Evolutionary conservation across 1,284 basidiomycete species (phyloP), one percentile per base, ranked within the genome.

Genomic region (Rhodotorula sp.): DNA sequence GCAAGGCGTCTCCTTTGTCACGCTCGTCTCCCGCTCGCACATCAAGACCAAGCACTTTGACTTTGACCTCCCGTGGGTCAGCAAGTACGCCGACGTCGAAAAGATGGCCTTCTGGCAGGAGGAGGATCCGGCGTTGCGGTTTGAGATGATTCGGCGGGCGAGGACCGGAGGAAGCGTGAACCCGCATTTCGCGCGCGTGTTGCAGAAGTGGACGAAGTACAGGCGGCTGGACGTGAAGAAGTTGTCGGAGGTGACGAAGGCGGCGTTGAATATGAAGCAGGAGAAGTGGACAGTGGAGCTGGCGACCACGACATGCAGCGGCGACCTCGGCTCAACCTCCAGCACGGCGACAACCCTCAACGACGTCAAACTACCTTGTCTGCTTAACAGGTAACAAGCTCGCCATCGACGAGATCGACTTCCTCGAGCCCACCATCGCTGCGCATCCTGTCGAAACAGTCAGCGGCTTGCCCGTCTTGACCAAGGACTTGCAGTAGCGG

Each of bases 81-180:
- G 54, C 29, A 74, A 71, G 54, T 74, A 69, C 60, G 51, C 62
- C 57, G 74, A 75, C 46, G 44, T 69, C 2, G n/a, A 24, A 32
- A 72, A 74, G 70, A 79, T 79, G 75, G 74, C 74, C 5, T 81
- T 80, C 69, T 81, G 77, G 77, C 77, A 78, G 59, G 76, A 72
- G 34, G 74, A 76, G 11, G 72, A 74, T 48, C 73, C 73, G 4
- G 22, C 53, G 20, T 74, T 69, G 39, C 76, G 80, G 0, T 60
- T 75, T 19, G 36, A 62, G 2, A 74, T 76, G 62, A 72, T 81
- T 47, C 72, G 72, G 24, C 34, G 60, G 0, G 79, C 80, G 6
- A 73, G 80, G 10, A 71, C 77, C 32, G 79, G 80, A 3, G 72
- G 73, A 1, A 29, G 74, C 47, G 78, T 81, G 51, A 80, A 79